Conservation (phyloP, 352 stramenopile genomes). For the Globisporangium alternatum region DNA sequence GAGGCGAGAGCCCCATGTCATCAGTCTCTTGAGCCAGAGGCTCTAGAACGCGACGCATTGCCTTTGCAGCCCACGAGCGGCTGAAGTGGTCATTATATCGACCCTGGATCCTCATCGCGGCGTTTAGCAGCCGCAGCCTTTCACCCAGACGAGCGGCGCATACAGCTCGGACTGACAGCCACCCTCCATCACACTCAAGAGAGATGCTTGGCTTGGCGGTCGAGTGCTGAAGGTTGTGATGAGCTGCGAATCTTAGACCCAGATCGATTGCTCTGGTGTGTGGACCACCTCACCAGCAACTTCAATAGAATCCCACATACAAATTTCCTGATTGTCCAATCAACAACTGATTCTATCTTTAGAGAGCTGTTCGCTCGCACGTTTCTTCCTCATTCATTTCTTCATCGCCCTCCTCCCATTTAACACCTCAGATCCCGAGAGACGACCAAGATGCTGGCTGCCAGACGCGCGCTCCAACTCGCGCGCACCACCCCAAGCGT, state of each 20-base stretch:
- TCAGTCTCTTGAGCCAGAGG: neutral
- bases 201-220: neutral
- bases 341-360: slow-evolving; percentile 4
- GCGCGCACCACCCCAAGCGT: neutral
- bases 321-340: slow-evolving; percentile 5
- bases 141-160: neutral
- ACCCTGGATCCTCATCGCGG: neutral
- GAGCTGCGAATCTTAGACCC: neutral
- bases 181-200: neutral
- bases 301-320: neutral
- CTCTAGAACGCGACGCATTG: neutral
- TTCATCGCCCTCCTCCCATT: neutral
- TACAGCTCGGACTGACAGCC: neutral
- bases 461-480: slow-evolving; percentile 10
- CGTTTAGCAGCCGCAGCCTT: neutral
- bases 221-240: too few relatives aligned
- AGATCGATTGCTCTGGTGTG: neutral
- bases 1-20: neutral
- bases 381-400: neutral
- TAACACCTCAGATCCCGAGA: neutral
- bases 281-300: neutral
- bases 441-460: neutral
- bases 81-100: neutral
- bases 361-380: neutral
- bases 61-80: neutral